phyloP scores from a whole-genome alignment of 208 protist genomes.

The Acanthamoeba healyi region DNA sequence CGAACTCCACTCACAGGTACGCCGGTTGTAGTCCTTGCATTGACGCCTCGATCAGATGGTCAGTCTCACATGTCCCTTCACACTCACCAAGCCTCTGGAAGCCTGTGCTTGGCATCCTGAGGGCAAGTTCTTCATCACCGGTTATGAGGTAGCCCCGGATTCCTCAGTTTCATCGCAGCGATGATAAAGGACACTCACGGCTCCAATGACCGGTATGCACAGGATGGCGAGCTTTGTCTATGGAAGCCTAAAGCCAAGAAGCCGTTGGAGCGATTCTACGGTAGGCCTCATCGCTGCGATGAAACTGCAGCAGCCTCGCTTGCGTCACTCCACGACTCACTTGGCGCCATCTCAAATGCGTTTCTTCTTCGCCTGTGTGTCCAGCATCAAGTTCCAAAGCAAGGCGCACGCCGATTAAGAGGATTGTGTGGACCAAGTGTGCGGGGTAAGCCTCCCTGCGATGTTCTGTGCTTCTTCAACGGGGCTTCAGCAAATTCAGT shows the following conservation, averaged over 20 bases:
- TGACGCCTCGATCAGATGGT: too few species aligned
- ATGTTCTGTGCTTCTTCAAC: background rate
- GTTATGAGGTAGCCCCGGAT: slow-evolving; percentile 56
- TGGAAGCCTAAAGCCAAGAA: slow-evolving; percentile 56
- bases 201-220: too few species aligned
- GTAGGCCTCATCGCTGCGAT: too few species aligned
- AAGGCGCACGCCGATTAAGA: background rate
- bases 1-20: slow-evolving; percentile 31
- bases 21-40: too few species aligned
- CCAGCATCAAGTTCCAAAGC: slow-evolving; percentile 15
- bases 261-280: slow-evolving; percentile 31
- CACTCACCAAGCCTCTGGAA: slow-evolving; percentile 27
- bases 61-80: too few species aligned
- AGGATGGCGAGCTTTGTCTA: slow-evolving; percentile 22
- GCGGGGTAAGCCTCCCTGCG: background rate
- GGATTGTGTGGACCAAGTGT: slow-evolving; percentile 34
- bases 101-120: slow-evolving; percentile 50
- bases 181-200: background rate
- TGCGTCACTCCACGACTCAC: too few species aligned
- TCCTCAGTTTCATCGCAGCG: background rate
- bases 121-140: slow-evolving; percentile 38
- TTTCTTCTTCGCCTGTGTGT: too few species aligned
- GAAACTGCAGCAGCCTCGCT: too few species aligned
- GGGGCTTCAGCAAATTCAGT: background rate
- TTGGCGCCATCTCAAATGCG: too few species aligned